Percentiles rank a stretch among this genome's conserved stretches.
phyloP scores from a whole-genome alignment of 352 stramenopile species.

The Pythium monospermum region DNA sequence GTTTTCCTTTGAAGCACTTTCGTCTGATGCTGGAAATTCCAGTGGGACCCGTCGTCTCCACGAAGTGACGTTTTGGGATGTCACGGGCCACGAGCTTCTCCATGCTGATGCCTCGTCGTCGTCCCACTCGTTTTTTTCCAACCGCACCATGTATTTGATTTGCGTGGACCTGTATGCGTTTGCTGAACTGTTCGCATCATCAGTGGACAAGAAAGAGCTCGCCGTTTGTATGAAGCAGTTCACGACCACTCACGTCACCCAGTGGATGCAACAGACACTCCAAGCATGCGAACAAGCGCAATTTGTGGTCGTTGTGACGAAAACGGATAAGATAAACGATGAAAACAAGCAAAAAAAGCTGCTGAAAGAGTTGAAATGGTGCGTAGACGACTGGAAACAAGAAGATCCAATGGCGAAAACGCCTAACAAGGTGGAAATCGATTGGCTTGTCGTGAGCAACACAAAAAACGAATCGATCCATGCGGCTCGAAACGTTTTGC shows the following conservation, averaged over 20 bases:
- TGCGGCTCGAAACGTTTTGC: too few species aligned
- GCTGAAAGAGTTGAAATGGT: neutral
- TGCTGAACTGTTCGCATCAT: neutral
- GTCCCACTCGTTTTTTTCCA: neutral
- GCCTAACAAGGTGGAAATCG: too few species aligned
- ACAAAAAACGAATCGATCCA: too few species aligned
- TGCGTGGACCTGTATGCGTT: constrained; percentile 8
- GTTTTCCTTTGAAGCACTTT: neutral
- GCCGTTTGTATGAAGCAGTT: neutral
- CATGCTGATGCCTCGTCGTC: too few species aligned
- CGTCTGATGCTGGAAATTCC: neutral
- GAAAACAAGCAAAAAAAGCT: neutral
- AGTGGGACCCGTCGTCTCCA: neutral
- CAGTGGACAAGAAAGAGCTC: neutral
- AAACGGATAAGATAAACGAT: constrained; percentile 1
- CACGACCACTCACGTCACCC: neutral
- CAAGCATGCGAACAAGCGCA: constrained; percentile 3
- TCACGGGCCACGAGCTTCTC: neutral
- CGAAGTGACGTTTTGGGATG: constrained; percentile 5
- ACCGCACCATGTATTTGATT: neutral
- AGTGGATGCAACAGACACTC: constrained; percentile 4
- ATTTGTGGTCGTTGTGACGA: constrained; percentile 12
- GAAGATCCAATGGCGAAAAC: too few species aligned
- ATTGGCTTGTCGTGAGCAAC: too few species aligned
- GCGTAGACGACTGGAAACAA: neutral